Evolutionary conservation across 1,284 basidiomycete genomes (phyloP).

Genomic region (Jaminaea rosea): DNA sequence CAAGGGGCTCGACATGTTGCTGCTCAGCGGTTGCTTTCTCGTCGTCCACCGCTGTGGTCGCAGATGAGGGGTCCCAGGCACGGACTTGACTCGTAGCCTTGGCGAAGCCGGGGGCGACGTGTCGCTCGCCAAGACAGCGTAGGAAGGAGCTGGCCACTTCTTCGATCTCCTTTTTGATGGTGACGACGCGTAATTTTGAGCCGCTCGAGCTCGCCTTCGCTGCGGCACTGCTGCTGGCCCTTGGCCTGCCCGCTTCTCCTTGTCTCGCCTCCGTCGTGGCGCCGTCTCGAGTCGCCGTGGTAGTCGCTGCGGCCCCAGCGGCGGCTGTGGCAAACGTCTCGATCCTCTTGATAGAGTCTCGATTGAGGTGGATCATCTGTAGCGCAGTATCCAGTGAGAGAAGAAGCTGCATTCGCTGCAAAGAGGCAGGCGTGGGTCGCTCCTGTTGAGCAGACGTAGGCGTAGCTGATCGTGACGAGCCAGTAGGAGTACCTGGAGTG

Average conservation of each 20-base stretch:
- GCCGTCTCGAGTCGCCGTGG: too few relatives aligned
- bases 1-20: slow-evolving; percentile 71
- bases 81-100: slow-evolving; percentile 53
- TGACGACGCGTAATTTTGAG: too few relatives aligned
- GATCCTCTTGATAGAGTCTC: slow-evolving; percentile 79
- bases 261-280: slow-evolving; percentile 48
- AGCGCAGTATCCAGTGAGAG: slow-evolving; percentile 84
- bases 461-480: too few relatives aligned
- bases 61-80: slow-evolving; percentile 24
- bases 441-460: not conserved
- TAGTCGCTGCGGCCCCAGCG: too few relatives aligned
- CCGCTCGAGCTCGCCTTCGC: too few relatives aligned
- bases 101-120: slow-evolving; percentile 76
- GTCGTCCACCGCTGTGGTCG: slow-evolving; percentile 3
- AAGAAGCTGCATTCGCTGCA: slow-evolving; percentile 66
- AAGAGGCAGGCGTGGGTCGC: slow-evolving; percentile 2
- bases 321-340: slow-evolving; percentile 83
- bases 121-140: slow-evolving; percentile 66
- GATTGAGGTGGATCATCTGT: slow-evolving; percentile 81
- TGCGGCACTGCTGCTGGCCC: too few relatives aligned
- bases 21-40: slow-evolving; percentile 48
- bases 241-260: slow-evolving; percentile 61
- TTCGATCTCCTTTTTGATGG: slow-evolving; percentile 64
- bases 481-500: not conserved
- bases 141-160: slow-evolving; percentile 80